phyloP scores from a whole-genome alignment of 495 filamentous ascomycete species.

The Penicillium canariense region DNA sequence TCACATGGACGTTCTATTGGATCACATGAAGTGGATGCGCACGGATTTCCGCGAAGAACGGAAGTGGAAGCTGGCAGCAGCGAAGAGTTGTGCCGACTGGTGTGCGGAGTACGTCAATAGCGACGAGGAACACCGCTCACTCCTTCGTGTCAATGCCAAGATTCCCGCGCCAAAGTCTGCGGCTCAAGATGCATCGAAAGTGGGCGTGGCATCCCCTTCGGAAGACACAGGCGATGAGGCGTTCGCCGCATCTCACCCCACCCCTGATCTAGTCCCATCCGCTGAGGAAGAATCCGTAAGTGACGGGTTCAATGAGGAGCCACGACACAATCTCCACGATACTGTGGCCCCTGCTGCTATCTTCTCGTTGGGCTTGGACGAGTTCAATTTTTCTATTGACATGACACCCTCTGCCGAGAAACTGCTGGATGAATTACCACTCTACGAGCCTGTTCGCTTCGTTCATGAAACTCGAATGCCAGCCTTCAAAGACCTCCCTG shows the following conservation, averaged over 20 bases:
- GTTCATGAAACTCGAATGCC: conserved; percentile 55
- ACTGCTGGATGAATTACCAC: conserved; percentile 79
- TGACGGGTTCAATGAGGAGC: conserved; percentile 49
- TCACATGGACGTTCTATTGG: conserved; percentile 81
- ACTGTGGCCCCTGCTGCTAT: conserved; percentile 65
- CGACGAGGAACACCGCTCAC: conserved; percentile 55
- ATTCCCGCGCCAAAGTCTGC: conserved; percentile 26
- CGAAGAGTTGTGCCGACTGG: conserved; percentile 69
- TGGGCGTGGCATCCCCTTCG: conserved; percentile 24
- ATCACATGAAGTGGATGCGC: conserved; percentile 95
- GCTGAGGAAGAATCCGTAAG: conserved; percentile 55
- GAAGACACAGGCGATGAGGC: conserved; percentile 36
- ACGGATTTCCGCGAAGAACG: conserved; percentile 93
- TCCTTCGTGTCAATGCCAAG: conserved; percentile 63
- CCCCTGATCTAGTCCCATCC: conserved; percentile 70
- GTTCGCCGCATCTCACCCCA: conserved; percentile 46
- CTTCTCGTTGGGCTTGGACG: conserved; percentile 77
- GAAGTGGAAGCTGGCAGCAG: conserved; percentile 86
- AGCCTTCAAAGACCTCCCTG: conserved; percentile 56
- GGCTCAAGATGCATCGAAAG: conserved; percentile 19
- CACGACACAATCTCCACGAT: conserved; percentile 37
- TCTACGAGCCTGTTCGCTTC: conserved; percentile 66
- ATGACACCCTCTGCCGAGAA: conserved; percentile 75
- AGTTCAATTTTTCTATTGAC: conserved; percentile 75
- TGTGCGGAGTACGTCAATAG: conserved; percentile 78